Conservation (phyloP, 257 asterid genomes). For the Orobanche coerulescens region DNA sequence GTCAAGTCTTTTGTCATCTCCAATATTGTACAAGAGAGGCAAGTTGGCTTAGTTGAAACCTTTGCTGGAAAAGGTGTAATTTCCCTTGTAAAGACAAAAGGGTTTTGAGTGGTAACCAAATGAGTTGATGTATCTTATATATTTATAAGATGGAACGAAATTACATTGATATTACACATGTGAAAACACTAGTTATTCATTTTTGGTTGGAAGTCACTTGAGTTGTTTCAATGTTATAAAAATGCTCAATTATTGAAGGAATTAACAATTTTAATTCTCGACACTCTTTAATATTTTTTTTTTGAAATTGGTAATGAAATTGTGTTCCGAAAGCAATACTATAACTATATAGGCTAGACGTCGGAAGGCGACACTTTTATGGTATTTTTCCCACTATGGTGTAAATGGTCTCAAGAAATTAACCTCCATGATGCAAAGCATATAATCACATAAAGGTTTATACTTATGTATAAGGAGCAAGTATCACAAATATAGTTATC, state of each 20-base stretch:
- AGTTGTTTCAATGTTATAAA: not conserved
- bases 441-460: too few species aligned
- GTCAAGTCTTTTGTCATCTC: conserved; percentile 2
- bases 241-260: not conserved
- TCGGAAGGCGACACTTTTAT: too few species aligned
- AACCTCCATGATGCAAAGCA: too few species aligned
- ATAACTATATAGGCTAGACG: too few species aligned
- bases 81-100: not conserved
- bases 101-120: conserved; percentile 15
- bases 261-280: too few species aligned
- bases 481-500: too few species aligned
- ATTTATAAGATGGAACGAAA: conserved; percentile 19
- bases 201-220: conserved; percentile 9
- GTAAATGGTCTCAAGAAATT: too few species aligned
- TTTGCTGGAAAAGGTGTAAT: conserved; percentile 32
- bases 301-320: too few species aligned
- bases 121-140: conserved; percentile 3
- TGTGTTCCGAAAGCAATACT: too few species aligned
- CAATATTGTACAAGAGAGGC: not conserved
- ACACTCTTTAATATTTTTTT: too few species aligned
- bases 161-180: conserved; percentile 15
- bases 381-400: too few species aligned
- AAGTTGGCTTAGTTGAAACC: conserved; percentile 19
- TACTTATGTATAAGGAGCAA: too few species aligned
- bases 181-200: not conserved